phyloP scores from a whole-genome alignment of 345 rosid genomes.

The Brassica rapa region DNA sequence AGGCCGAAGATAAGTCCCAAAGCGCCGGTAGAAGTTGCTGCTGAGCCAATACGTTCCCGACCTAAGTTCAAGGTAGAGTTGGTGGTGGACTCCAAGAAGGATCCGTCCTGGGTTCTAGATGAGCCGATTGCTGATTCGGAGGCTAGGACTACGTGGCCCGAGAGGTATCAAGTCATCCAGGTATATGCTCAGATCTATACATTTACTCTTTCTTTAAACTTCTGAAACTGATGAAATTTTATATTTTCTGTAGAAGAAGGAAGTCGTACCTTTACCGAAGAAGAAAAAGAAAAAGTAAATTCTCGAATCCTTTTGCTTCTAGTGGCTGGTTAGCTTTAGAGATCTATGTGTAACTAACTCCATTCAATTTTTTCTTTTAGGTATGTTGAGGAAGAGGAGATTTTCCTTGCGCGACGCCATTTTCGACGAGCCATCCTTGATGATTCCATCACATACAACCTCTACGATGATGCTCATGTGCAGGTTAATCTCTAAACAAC shows the following conservation, averaged over 20 bases:
- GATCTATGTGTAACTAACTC: not conserved
- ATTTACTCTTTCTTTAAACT: not conserved
- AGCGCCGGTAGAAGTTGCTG: not conserved
- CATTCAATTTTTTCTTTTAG: conserved; percentile 12
- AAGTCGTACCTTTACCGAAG: not conserved
- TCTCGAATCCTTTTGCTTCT: not conserved
- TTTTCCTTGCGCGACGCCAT: conserved; percentile 52
- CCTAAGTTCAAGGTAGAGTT: not conserved
- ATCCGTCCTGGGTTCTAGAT: conserved; percentile 41
- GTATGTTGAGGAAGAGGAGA: conserved; percentile 36
- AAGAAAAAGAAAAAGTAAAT: conserved; percentile 41
- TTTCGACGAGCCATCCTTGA: conserved; percentile 53
- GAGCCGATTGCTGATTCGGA: conserved; percentile 44
- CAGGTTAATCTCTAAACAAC: conserved; percentile 35
- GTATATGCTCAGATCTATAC: conserved; percentile 26
- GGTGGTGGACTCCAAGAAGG: not conserved
- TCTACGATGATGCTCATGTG: conserved; percentile 68
- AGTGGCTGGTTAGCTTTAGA: not conserved
- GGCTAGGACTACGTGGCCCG: conserved; percentile 55
- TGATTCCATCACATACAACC: conserved; percentile 40
- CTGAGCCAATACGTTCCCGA: not conserved
- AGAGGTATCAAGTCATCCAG: conserved; percentile 45
- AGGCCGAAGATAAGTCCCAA: not conserved
- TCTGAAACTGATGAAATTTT: not conserved
- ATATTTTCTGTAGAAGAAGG: conserved; percentile 24